Base-by-base conservation (phyloP, 2,329 filamentous ascomycete species). In the Monosporascus cannonballus region DNA sequence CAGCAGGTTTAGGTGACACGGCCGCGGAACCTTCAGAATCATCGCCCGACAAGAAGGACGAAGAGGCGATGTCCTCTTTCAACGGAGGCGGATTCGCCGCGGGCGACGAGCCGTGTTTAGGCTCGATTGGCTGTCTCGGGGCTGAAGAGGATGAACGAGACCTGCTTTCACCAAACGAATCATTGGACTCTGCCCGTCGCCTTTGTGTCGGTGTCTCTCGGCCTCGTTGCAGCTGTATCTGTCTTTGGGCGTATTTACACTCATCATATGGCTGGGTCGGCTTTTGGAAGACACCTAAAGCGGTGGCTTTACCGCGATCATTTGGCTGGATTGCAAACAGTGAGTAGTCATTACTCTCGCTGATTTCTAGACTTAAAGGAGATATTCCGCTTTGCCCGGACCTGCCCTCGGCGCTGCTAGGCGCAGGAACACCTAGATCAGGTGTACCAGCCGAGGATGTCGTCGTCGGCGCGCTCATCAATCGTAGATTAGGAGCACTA, bases 231-330 rank as follows among this genome's bases (percentile, higher is more conserved):
- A 96, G 81, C 66, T 91, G 88, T 47, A 89, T 74, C 64, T 96
- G 88, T 45, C 90, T 83, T 64, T 95, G 87, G 5, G 89, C 81
- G 63, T 90, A 96, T 63, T 90, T 88, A 20, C 86, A 83, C 64
- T 96, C 92, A 62, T 96, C 90, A 60, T 94, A 96, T 7, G 84
- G 81, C 49, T 86, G 81, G 2, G 75, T 72, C 1, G 91, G 89
- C 64, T 90, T 90, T 58, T 87, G 87, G 55, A 68, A 69, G 6
- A 69, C 65, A 2, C 65, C 67, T 17, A 69, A 59, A 48, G 66
- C 64, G 22, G 66, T 69, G 27, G 67, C 67, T 48, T 69, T 69
- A 22, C 67, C 67, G 56, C 85, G 83, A 60, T 96, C 92, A 56
- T 85, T 84, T 0, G 88, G 86, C 54, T 89, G 83, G 14, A 94